Evolutionary conservation across 176 grass and related monocot species (phyloP), one percentile per base, ranked within the genome.

Genomic region (Cenchrus fungigraminus): DNA sequence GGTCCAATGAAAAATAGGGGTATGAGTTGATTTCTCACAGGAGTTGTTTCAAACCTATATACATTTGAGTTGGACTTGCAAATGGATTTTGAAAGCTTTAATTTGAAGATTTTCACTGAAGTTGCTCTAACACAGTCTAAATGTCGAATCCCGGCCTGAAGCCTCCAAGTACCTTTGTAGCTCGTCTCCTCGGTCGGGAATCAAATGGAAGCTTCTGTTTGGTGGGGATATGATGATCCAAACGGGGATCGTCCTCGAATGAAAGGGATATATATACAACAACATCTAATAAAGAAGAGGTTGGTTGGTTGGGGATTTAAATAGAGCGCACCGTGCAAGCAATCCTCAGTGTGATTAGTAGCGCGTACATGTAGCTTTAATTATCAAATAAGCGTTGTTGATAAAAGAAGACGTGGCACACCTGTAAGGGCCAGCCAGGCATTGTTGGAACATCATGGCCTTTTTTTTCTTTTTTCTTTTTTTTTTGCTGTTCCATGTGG

Each of bases 371-470:
- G 9, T 53, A 74, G 45, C 59, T 25, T n/a, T 56, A 81, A 34
- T 44, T 57, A 74, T 57, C 19, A 32, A 56, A 66, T 74, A 55
- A 80, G 25, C n/a, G 58, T 51, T 50, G 8, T 34, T 49, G 40
- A 19, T 71, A 34, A 45, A 25, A 14, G 14, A n/a, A 34, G 50
- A 69, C 20, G 87, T 85, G 87, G 83, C 85, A 82, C 78, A 89
- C 78, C 68, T 87, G 79, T 87, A 69, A 50, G 82, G 40, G 25
- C 50, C 15, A 51, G 17, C 50, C 15, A 51, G 17, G 16, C 13
- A 25, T 70, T 45, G 79, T 69, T 86, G 78, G 55, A 71, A 64
- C 70, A 86, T 81, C 46, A 10, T 81, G 61, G 37, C 56, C 64
- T 62, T 32, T 19, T 45, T 72, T 6, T 25, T 8, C 25, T 25